Evolutionary conservation across 805 yeast genomes (phyloP).

Genomic region (Wickerhamiella musiphila): DNA sequence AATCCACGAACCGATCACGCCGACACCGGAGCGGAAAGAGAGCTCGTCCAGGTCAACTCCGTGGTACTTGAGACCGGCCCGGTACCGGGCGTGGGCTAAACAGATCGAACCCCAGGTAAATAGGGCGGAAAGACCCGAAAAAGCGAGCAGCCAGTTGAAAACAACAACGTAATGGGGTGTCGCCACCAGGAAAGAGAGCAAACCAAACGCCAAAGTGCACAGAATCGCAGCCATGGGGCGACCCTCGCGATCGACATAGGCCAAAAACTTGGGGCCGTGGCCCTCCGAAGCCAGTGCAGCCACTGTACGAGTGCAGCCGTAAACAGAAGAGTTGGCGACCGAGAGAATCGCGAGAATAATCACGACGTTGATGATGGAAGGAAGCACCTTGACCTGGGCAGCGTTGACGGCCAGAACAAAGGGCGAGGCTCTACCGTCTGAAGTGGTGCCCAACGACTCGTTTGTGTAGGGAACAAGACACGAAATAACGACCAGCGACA

Average conservation of each 20-base stretch:
- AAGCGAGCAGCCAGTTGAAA: slow-evolving; percentile 61
- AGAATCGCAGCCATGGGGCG: slow-evolving; percentile 57
- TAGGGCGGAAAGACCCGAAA: slow-evolving; percentile 61
- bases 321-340: slow-evolving; percentile 58
- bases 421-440: slow-evolving; percentile 53
- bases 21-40: slow-evolving; percentile 39
- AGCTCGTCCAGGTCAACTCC: slow-evolving; percentile 50
- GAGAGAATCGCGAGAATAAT: slow-evolving; percentile 51
- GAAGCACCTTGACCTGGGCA: slow-evolving; percentile 50
- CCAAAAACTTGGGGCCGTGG: slow-evolving; percentile 40
- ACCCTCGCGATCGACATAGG: slow-evolving; percentile 60
- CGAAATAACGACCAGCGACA: slow-evolving; percentile 38
- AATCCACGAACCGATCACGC: slow-evolving; percentile 40
- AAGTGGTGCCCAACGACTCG: slow-evolving; percentile 30
- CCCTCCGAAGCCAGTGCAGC: slow-evolving; percentile 52
- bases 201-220: slow-evolving; percentile 31
- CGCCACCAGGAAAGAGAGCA: slow-evolving; percentile 46
- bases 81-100: slow-evolving; percentile 50
- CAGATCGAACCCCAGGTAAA: slow-evolving; percentile 69
- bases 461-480: slow-evolving; percentile 56
- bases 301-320: slow-evolving; percentile 51
- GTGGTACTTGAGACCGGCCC: slow-evolving; percentile 41
- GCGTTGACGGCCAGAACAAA: slow-evolving; percentile 53
- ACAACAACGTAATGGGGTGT: slow-evolving; percentile 32
- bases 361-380: slow-evolving; percentile 54